A percentile compares a stretch with the other conserved stretches of the same genome.
phyloP scores from a whole-genome alignment of 805 yeast genomes.

The Blastobotrys peoriensis region DNA sequence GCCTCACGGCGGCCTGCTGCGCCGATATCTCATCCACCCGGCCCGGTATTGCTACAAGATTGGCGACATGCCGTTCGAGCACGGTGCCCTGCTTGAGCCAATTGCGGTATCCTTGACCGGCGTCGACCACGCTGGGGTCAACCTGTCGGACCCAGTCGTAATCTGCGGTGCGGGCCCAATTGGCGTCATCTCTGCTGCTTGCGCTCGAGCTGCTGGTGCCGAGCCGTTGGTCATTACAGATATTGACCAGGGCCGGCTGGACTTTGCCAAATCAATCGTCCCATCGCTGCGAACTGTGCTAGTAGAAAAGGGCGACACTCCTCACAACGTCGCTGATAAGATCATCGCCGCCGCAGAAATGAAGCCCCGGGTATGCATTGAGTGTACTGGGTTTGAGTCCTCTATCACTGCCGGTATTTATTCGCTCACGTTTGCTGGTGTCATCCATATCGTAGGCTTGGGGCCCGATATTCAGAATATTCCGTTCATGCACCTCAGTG shows the following conservation, averaged over 20 bases:
- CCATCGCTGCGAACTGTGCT: slow-evolving; percentile 43
- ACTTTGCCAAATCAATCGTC: slow-evolving; percentile 40
- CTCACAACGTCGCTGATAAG: slow-evolving; percentile 26
- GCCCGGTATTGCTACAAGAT: slow-evolving; percentile 34
- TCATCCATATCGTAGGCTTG: slow-evolving; percentile 46
- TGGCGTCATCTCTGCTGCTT: slow-evolving; percentile 43
- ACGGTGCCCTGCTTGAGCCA: slow-evolving; percentile 54
- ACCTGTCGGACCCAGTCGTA: slow-evolving; percentile 43
- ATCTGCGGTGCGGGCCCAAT: slow-evolving; percentile 59
- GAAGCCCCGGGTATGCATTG: slow-evolving; percentile 41
- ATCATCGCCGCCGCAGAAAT: slow-evolving; percentile 35
- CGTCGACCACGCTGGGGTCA: slow-evolving; percentile 41
- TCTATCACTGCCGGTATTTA: slow-evolving; percentile 43
- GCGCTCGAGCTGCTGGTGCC: slow-evolving; percentile 50
- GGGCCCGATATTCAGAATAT: slow-evolving; percentile 43
- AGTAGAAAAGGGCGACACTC: slow-evolving; percentile 37
- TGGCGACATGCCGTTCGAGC: slow-evolving; percentile 39
- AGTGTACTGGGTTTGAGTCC: slow-evolving; percentile 50
- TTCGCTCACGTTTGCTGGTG: slow-evolving; percentile 43
- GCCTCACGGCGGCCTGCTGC: slow-evolving; percentile 32
- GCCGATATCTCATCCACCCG: slow-evolving; percentile 33
- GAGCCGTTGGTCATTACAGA: slow-evolving; percentile 49
- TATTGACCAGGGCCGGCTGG: slow-evolving; percentile 38
- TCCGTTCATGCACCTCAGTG: slow-evolving; percentile 51
- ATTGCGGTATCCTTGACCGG: slow-evolving; percentile 50